Evolutionary conservation across 2,329 filamentous ascomycete species (phyloP).

Genomic region (Didymella segeticola): DNA sequence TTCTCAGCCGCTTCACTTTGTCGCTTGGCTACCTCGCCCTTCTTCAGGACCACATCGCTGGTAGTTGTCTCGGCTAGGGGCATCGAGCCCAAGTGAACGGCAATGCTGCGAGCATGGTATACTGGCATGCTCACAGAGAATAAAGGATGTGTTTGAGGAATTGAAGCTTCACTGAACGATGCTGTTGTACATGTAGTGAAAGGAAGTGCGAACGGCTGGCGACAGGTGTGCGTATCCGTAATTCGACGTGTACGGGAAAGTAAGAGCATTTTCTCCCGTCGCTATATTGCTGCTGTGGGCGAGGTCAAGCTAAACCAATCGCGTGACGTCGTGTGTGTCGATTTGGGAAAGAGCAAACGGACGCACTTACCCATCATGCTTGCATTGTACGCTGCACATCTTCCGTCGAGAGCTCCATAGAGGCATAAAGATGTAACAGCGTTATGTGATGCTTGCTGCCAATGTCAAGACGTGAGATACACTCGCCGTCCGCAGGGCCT

Average conservation of each 20-base stretch:
- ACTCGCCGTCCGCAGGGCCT: too few species aligned
- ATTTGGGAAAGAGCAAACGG: slow-evolving; percentile 19
- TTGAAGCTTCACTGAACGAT: neutral
- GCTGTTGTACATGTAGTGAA: slow-evolving; percentile 1
- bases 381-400: neutral
- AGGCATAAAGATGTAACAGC: too few species aligned
- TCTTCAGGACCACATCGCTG: slow-evolving; percentile 27
- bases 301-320: slow-evolving; percentile 9
- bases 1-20: slow-evolving; percentile 31
- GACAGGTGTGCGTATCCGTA: neutral
- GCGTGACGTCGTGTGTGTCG: slow-evolving; percentile 24
- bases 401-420: neutral
- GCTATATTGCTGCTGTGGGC: slow-evolving; percentile 8
- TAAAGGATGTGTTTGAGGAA: neutral
- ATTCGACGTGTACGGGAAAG: slow-evolving; percentile 4
- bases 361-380: slow-evolving; percentile 6
- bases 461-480: too few species aligned
- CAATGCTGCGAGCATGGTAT: slow-evolving; percentile 38
- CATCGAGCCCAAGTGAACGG: slow-evolving; percentile 31
- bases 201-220: neutral
- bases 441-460: too few species aligned
- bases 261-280: neutral
- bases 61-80: slow-evolving; percentile 40
- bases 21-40: slow-evolving; percentile 27
- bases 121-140: slow-evolving; percentile 34